Base-by-base conservation (phyloP, 345 rosid species). In the Jatropha curcas region DNA sequence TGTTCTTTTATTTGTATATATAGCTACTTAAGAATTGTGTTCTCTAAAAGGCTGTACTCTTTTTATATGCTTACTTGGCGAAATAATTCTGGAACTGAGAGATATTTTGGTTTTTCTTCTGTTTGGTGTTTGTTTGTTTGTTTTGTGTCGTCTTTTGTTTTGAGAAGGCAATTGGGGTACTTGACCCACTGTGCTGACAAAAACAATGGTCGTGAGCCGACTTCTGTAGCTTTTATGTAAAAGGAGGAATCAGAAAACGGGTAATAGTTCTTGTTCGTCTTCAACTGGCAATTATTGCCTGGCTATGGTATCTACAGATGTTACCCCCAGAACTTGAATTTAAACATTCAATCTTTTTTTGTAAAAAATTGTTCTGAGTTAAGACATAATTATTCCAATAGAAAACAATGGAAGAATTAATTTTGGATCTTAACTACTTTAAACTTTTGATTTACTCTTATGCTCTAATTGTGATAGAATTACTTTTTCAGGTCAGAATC, bases 161-260 rank as follows among this genome's bases (percentile, higher is more conserved):
- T 87, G 84, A 88, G 97, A 92, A 88, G 98, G 96, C 89, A 88
- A 84, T 90, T 82, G 95, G 92, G 91, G 82, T 88, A 84, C 89
- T 90, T 83, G 86, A 80, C 96, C 94, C 87, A 84, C 91, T 92
- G 79, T 87, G 92, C 88, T 88, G 92, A 48, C 53, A 48, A 48
- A 48, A 16, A 87, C 93, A 86, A 81, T 87, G 85, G 89, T 88
- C 77, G 88, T 92, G 96, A 84, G 94, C 93, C 83, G 90, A 87
- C 90, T 81, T 84, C 97, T 87, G 88, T 95, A 85, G 96, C 98
- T 86, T 86, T 88, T 81, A 85, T 91, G 89, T 88, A 81, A 98
- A 88, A 93, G 92, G 92, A 89, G 91, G 96, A 92, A 79, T 80
- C 92, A 74, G 81, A 86, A 87, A 90, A 85, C 84, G 77, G 80